Percentiles rank a stretch among this genome's conserved stretches.
phyloP scores from a whole-genome alignment of 2,329 filamentous ascomycete species.

The Aspergillus sp. region DNA sequence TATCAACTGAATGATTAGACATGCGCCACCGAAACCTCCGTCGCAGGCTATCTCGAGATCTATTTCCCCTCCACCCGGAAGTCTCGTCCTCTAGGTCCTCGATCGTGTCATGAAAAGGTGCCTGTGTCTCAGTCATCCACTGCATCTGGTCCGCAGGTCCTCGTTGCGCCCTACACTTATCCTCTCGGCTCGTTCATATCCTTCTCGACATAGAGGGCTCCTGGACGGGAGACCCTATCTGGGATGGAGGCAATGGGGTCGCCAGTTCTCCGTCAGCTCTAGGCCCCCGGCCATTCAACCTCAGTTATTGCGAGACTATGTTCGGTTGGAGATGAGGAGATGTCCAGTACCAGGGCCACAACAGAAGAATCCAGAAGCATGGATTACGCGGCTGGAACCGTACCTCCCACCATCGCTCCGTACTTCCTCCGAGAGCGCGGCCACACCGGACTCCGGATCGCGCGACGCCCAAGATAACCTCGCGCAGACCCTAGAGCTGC shows the following conservation, averaged over 20 bases:
- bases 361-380: conserved; percentile 27
- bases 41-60: conserved; percentile 25
- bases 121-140: conserved; percentile 35
- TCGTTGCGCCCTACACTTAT: conserved; percentile 15
- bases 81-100: conserved; percentile 23
- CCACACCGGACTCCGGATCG: conserved; percentile 1
- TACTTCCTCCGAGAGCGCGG: conserved; percentile 8
- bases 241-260: conserved; percentile 21
- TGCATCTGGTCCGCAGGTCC: conserved; percentile 31
- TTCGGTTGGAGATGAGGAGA: conserved; percentile 9
- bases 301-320: conserved; percentile 16
- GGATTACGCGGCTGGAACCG: conserved; percentile 35
- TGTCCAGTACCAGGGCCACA: conserved; percentile 19
- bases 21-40: conserved; percentile 26
- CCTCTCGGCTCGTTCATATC: conserved; percentile 7
- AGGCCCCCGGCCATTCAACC: conserved; percentile 17
- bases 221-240: conserved; percentile 7
- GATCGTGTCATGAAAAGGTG: conserved; percentile 45
- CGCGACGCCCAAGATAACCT: conserved; percentile 14
- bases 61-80: conserved; percentile 27
- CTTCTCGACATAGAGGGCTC: conserved; percentile 8
- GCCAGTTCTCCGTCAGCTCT: conserved; percentile 16
- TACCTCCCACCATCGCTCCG: conserved; percentile 31
- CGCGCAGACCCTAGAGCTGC: conserved; percentile 28
- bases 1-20: conserved; percentile 21